A percentile compares a stretch with the other conserved stretches of the same genome.
Conservation (phyloP, 192 early-diverging fungal genomes). For the Backusella liffmaniae region DNA sequence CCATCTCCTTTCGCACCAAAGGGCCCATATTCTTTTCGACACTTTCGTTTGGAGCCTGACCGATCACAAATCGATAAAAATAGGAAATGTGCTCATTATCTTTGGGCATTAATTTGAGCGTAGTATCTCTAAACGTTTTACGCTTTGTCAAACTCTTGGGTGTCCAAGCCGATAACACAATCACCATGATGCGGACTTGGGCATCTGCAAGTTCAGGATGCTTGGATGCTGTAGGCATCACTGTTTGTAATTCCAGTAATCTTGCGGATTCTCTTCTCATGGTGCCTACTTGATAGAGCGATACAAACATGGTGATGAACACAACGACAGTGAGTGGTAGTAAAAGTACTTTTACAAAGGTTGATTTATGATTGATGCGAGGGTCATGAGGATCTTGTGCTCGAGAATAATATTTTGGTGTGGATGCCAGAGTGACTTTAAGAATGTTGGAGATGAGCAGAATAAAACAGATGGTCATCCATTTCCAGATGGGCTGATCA, state of each 20-base stretch:
- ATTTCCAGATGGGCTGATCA: conserved; percentile 57
- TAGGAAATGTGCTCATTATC: conserved; percentile 42
- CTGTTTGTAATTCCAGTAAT: conserved; percentile 23
- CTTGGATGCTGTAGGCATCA: conserved; percentile 28
- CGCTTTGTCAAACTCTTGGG: conserved; percentile 49
- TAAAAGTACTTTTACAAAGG: conserved; percentile 39
- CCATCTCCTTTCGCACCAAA: conserved; percentile 45
- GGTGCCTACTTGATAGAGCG: conserved; percentile 45
- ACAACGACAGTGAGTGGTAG: conserved; percentile 49
- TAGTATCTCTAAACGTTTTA: conserved; percentile 45
- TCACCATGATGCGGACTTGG: conserved; percentile 47
- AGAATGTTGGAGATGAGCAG: conserved; percentile 43
- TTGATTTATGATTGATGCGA: conserved; percentile 32
- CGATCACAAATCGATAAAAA: conserved; percentile 52
- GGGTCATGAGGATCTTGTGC: conserved; percentile 22
- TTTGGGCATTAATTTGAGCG: conserved; percentile 44
- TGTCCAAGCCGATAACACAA: conserved; percentile 59
- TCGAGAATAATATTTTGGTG: conserved; percentile 30
- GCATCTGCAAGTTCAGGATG: conserved; percentile 26
- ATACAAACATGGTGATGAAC: conserved; percentile 54
- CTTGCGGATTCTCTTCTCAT: conserved; percentile 34
- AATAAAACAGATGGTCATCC: conserved; percentile 51
- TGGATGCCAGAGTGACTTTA: conserved; percentile 33
- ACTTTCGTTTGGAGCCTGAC: conserved; percentile 45
- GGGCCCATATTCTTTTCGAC: conserved; percentile 40